Conservation (phyloP, 495 filamentous ascomycete species). For the Xylaria curta region DNA sequence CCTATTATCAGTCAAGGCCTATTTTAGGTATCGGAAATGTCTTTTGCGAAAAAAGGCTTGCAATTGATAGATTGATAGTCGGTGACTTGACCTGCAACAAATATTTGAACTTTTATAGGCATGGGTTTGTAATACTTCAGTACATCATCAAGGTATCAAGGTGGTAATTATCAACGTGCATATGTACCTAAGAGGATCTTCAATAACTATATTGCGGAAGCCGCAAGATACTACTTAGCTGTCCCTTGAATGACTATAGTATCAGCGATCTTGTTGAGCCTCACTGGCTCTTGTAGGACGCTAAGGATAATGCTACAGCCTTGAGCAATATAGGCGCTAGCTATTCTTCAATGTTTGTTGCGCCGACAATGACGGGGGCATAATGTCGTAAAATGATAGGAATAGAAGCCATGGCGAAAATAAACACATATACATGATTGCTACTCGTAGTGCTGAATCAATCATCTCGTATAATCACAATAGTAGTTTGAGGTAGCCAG, state of each 20-base stretch:
- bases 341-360: not conserved
- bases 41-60: not conserved
- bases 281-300: too few relatives aligned
- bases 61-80: not conserved
- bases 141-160: not conserved
- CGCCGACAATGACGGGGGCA: not conserved
- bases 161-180: too few relatives aligned
- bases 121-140: not conserved
- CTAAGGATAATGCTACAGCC: not conserved
- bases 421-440: not conserved
- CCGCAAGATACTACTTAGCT: not conserved
- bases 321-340: not conserved
- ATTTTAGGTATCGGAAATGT: not conserved
- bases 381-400: not conserved
- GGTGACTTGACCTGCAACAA: not conserved
- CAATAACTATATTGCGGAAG: not conserved
- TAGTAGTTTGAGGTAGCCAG: not conserved
- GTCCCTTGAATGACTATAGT: not conserved
- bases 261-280: not conserved
- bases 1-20: not conserved
- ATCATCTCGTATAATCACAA: not conserved
- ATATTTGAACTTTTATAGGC: conserved; percentile 1
- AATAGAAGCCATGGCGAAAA: not conserved
- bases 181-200: not conserved
- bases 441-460: not conserved